Evolutionary conservation across 2,329 filamentous ascomycete species (phyloP), one percentile per base, ranked within the genome.

Genomic region (Pseudophaeomoniella oleicola): DNA sequence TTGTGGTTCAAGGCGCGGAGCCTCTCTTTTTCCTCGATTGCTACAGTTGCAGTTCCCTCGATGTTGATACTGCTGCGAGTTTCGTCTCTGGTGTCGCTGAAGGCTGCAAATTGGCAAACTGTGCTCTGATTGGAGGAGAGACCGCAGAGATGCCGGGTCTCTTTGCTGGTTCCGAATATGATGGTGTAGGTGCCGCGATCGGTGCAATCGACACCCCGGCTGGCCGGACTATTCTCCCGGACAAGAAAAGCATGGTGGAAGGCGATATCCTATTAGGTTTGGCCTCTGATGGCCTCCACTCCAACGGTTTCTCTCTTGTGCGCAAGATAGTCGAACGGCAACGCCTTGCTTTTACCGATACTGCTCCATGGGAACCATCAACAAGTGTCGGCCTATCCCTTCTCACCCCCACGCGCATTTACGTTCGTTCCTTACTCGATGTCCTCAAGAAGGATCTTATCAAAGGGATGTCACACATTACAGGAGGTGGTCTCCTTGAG

Each of bases 61-160:
- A 92, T 46, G 73, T 88, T 5, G 67, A 76, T 27, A 76, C 75
- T 3, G 85, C 86, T 0, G 78, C 81, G 9, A 71, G 75, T n/a
- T 96, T 98, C 53, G 82, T 98, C 30, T 75, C 85, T 51, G 87
- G 90, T 44, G 86, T 98, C 2, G 86, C 87, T 2, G 71, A 78
- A 18, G 90, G 90, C 34, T 98, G 90, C 61, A 75, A 75, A 41
- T 74, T 86, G 51, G 76, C 88, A 1, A 80, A 80, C 32, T 94
- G 88, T 52, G 87, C 87, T 12, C 71, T 98, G 3, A 82, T 96
- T n/a, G 90, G 90, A 29, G 90, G 90, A 32, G 90, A 98, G 62
- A 98, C 90, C 1, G 90, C 90, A 4, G 90, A 98, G 62, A 96
- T 98, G 90, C 88, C 88, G 0, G 87, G 87, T 37, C 84, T 96